phyloP scores from a whole-genome alignment of 495 filamentous ascomycete genomes.

The Jackrogersella multiformis region DNA sequence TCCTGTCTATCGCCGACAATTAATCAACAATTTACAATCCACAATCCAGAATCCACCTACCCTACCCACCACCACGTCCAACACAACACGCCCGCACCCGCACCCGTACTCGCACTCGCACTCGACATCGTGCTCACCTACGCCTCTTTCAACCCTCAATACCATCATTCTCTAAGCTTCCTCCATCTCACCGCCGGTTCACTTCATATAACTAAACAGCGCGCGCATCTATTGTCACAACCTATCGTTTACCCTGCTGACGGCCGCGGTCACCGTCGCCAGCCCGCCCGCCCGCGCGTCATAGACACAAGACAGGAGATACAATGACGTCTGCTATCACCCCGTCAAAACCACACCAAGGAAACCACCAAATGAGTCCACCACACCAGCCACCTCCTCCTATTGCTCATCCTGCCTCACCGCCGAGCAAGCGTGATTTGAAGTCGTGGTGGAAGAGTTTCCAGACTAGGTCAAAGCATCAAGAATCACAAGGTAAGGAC shows the following conservation, averaged over 20 bases:
- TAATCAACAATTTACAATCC: too few relatives aligned
- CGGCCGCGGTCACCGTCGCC: slow-evolving; percentile 38
- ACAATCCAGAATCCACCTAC: slow-evolving; percentile 18
- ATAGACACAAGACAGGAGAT: slow-evolving; percentile 43
- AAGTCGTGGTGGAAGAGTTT: slow-evolving; percentile 94
- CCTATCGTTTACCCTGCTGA: slow-evolving; percentile 19
- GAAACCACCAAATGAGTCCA: slow-evolving; percentile 41
- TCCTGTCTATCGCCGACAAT: slow-evolving; percentile 18
- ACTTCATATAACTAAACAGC: slow-evolving; percentile 7
- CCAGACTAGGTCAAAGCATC: slow-evolving; percentile 75
- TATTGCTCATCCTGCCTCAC: slow-evolving; percentile 55
- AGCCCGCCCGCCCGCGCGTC: slow-evolving; percentile 43
- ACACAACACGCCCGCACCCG: slow-evolving; percentile 21
- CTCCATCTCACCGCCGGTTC: slow-evolving; percentile 20
- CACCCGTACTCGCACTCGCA: too few relatives aligned
- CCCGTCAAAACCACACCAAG: slow-evolving; percentile 39
- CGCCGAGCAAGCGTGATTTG: slow-evolving; percentile 80
- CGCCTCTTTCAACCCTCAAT: background rate
- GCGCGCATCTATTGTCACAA: slow-evolving; percentile 24
- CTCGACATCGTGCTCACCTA: slow-evolving; percentile 14
- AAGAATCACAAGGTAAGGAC: slow-evolving; percentile 77
- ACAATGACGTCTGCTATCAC: slow-evolving; percentile 46
- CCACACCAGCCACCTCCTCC: slow-evolving; percentile 36
- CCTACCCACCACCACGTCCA: slow-evolving; percentile 19
- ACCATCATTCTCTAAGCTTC: slow-evolving; percentile 13